Conservation (phyloP, 192 early-diverging fungal genomes). For the Backusella liffmaniae region DNA sequence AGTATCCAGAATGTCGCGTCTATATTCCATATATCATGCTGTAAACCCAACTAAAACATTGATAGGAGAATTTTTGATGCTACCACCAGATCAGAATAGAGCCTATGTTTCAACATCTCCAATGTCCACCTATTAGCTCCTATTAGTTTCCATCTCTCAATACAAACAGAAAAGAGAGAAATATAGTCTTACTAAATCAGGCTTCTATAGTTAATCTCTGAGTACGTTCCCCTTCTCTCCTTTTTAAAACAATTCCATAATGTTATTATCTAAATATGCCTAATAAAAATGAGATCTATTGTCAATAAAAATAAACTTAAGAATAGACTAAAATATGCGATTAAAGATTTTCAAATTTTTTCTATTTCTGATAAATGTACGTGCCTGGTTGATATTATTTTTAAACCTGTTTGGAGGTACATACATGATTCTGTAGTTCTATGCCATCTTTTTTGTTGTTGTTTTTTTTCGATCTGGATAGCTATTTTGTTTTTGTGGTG, state of each 20-base stretch:
- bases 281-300: conserved; percentile 5
- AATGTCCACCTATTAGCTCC: neutral
- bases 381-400: neutral
- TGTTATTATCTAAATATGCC: neutral
- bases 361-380: neutral
- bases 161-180: neutral
- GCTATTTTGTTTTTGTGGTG: neutral
- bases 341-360: neutral
- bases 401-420: neutral
- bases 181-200: conserved; percentile 1
- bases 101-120: neutral
- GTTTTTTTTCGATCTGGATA: neutral
- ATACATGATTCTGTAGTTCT: neutral
- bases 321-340: neutral
- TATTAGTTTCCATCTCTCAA: neutral
- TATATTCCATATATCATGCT: neutral
- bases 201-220: neutral
- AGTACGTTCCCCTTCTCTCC: neutral
- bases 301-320: conserved; percentile 1
- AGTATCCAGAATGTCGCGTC: neutral
- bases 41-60: neutral
- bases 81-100: neutral
- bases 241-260: neutral
- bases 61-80: neutral
- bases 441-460: neutral